These are phyloP conservation scores for Podospora fimiseda DNA, from an alignment of 495 filamentous ascomycete species.

Conservation along the genomic window DNA sequence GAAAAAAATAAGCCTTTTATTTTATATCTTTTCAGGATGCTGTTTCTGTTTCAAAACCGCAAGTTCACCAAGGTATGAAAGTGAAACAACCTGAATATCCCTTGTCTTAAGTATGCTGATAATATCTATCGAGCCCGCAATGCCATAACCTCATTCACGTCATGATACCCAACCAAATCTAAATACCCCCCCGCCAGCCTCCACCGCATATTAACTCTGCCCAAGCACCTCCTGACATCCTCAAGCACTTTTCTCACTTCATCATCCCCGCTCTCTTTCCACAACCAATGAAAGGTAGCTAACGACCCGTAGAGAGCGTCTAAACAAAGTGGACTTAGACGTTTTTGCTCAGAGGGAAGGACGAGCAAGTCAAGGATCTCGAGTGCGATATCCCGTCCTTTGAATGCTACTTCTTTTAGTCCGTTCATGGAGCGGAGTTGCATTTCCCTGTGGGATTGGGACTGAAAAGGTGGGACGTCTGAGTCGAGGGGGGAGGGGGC, in stretches of 20 bases:
- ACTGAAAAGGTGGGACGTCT: not conserved
- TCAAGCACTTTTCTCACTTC: conserved; percentile 8
- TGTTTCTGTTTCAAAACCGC: not conserved
- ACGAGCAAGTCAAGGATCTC: conserved; percentile 17
- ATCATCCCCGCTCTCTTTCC: conserved; percentile 20
- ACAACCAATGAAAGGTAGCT: conserved; percentile 23
- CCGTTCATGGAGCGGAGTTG: conserved; percentile 12
- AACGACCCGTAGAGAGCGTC: conserved; percentile 19
- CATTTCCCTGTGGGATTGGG: conserved; percentile 2
- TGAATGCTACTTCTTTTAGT: conserved; percentile 7
- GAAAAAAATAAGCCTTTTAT: no score
- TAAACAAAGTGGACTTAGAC: conserved; percentile 17
- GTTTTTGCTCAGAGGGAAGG: conserved; percentile 10
- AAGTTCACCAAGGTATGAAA: no score
- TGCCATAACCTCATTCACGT: conserved; percentile 14
- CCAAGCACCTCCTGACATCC: conserved; percentile 11
- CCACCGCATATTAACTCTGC: conserved; percentile 14
- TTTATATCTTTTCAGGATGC: no score
- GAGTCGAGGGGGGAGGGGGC: not conserved
- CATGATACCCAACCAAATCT: conserved; percentile 14
- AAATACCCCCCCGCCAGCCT: conserved; percentile 18
- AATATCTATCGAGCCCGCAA: conserved; percentile 2
- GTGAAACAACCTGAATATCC: no score
- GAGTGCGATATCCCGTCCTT: conserved; percentile 11
- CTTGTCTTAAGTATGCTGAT: not conserved